Conservation (phyloP, 371 early-diverging fungal species). For the Mucor indicus region DNA sequence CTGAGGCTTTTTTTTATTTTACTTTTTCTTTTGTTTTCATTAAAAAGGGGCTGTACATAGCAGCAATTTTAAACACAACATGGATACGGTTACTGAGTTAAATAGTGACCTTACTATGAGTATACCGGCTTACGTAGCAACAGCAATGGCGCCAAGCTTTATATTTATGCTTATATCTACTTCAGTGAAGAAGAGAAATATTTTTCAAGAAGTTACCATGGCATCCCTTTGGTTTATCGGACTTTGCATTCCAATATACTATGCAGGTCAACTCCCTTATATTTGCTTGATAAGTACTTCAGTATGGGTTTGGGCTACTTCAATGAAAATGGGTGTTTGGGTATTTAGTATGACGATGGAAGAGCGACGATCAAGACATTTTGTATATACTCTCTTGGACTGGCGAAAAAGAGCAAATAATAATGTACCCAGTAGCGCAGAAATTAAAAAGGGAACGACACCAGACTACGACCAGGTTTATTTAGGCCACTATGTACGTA, state of each 20-base stretch:
- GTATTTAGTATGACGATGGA: slow-evolving; percentile 32
- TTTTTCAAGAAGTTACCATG: slow-evolving; percentile 17
- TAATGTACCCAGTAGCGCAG: background rate
- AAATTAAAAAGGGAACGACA: background rate
- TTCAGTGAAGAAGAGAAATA: slow-evolving; percentile 20
- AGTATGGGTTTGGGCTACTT: slow-evolving; percentile 29
- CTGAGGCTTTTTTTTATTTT: too few species aligned
- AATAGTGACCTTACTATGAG: too few species aligned
- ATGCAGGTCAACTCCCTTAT: slow-evolving; percentile 24
- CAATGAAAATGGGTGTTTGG: slow-evolving; percentile 46
- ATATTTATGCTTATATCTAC: slow-evolving; percentile 22
- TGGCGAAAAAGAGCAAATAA: slow-evolving; percentile 24
- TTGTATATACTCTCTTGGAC: slow-evolving; percentile 19
- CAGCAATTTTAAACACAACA: too few species aligned
- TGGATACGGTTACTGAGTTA: too few species aligned
- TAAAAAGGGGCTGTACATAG: too few species aligned
- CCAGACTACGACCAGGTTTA: background rate
- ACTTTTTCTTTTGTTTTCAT: too few species aligned
- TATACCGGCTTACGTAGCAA: slow-evolving; percentile 7
- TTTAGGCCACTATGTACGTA: background rate
- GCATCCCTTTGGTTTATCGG: slow-evolving; percentile 15
- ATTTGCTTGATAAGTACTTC: slow-evolving; percentile 14
- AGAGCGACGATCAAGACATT: slow-evolving; percentile 29
- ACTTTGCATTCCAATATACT: slow-evolving; percentile 26
- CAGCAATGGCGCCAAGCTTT: slow-evolving; percentile 18